Base-by-base conservation (phyloP, 192 early-diverging fungal genomes). In the Umbelopsis sp. region DNA sequence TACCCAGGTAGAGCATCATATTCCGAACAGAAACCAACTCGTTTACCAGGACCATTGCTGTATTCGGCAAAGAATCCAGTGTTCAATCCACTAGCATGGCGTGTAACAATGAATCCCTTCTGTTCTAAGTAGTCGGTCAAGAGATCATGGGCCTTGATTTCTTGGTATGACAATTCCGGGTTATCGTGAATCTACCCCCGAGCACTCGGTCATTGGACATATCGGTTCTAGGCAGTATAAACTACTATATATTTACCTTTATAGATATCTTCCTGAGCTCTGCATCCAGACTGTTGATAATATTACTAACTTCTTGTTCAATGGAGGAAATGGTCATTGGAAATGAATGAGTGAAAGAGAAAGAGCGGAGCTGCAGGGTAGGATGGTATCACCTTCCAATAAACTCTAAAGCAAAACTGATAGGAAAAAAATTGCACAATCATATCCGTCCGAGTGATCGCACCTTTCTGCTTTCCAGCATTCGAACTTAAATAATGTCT, bases 61-160 rank as follows among this genome's bases (percentile, higher is more conserved):
- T 86, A 92, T 36, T 90, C 87, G 24, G 93, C 91, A 25, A 89
- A 73, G 74, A 96, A 96, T 0, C 91, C 91, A 1, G 94, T 96
- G 47, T 86, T 79, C 14, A 96, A 68, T 0, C 85, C 90, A 77
- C 69, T 90, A 6, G 85, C 89, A 14, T 82, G 56, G 2, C 82
- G 86, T 20, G 83, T 81, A 22, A 95, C 84, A 1, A 69, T 31
- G 71, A 91, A 95, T 20, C 90, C 91, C 53, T 88, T 77, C 31
- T 66, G 67, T 70, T 88, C 81, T 8, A 96, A 76, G 77, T 88
- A 94, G 11, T 88, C 70, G 0, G 90, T 85, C 53, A 96, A 81
- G 20, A 90, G 45, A 1, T 80, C 72, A 72, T 88, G 85, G 2
- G 94, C 93, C 10, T 78, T 73, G 54, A 72, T 67, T 71, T 93